Conservation (phyloP, 495 filamentous ascomycete genomes). For the Penicillium diatomitis region DNA sequence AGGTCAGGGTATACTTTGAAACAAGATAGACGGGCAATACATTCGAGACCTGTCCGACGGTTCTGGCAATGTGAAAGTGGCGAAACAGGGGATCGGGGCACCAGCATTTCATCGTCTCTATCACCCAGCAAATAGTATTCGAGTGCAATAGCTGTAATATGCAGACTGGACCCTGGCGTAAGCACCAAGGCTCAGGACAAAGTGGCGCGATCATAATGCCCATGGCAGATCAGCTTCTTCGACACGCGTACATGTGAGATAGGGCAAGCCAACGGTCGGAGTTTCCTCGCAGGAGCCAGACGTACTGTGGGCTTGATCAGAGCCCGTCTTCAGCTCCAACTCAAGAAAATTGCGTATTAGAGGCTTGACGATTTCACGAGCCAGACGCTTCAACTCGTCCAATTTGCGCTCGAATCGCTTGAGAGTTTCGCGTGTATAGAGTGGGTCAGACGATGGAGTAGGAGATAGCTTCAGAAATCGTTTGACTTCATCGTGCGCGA, state of each 20-base stretch:
- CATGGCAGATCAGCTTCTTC: slow-evolving; percentile 75
- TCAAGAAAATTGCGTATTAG: slow-evolving; percentile 78
- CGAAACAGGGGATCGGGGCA: too few species aligned
- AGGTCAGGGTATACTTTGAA: too few species aligned
- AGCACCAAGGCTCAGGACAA: too few species aligned
- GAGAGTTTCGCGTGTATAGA: slow-evolving; percentile 68
- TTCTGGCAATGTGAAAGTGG: too few species aligned
- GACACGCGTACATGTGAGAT: slow-evolving; percentile 73
- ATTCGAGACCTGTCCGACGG: too few species aligned
- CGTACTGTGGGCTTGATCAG: slow-evolving; percentile 3
- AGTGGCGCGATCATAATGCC: slow-evolving; percentile 23
- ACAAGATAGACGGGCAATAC: too few species aligned
- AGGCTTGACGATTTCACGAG: slow-evolving; percentile 73
- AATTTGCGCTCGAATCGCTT: slow-evolving; percentile 74
- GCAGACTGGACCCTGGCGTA: too few species aligned
- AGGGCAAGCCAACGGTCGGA: slow-evolving; percentile 40
- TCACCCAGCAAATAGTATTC: too few species aligned
- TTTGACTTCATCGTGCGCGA: slow-evolving; percentile 79
- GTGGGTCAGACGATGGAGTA: slow-evolving; percentile 38
- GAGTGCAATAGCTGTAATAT: too few species aligned
- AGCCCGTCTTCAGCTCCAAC: slow-evolving; percentile 50
- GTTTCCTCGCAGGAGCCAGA: slow-evolving; percentile 11
- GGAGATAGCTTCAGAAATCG: slow-evolving; percentile 65
- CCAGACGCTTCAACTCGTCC: slow-evolving; percentile 77
- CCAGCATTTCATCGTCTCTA: too few species aligned